Evolutionary conservation across 2,329 filamentous ascomycete genomes (phyloP).

Genomic region (Trichoderma cornu-damae): DNA sequence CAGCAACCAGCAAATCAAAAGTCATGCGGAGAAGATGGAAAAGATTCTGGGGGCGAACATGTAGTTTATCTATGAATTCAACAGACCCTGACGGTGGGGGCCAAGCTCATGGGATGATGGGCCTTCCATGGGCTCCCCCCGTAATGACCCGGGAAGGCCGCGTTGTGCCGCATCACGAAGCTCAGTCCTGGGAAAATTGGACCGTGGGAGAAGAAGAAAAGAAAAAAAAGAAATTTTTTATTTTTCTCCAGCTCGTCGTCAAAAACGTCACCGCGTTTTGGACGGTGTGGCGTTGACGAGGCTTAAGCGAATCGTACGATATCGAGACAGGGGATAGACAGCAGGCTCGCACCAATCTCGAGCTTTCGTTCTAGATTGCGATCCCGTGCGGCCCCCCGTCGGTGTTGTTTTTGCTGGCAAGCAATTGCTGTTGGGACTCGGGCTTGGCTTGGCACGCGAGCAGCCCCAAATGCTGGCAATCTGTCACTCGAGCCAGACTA

Average conservation of each 20-base stretch:
- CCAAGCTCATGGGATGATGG: background rate
- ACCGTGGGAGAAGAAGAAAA: background rate
- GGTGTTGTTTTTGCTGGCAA: background rate
- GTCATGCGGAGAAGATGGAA: background rate
- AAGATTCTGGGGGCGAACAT: background rate
- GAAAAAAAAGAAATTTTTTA: background rate
- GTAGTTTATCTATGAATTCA: background rate
- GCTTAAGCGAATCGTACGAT: conserved; percentile 15
- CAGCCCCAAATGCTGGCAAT: background rate
- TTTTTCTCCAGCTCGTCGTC: background rate
- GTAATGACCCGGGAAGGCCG: conserved; percentile 2
- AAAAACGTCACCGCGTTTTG: conserved; percentile 5
- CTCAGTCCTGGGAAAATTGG: background rate
- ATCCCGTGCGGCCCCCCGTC: background rate
- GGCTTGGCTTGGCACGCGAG: background rate
- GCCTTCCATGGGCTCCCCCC: background rate
- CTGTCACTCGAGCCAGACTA: conserved; percentile 6
- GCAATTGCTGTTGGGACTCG: background rate
- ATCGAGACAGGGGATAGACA: background rate
- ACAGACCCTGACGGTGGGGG: background rate
- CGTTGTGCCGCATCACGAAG: conserved; percentile 5
- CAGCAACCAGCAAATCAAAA: conserved; percentile 3
- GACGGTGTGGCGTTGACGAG: background rate
- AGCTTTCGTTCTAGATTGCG: background rate
- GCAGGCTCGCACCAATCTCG: background rate